Evolutionary conservation across 2,329 filamentous ascomycete genomes (phyloP), one percentile per base, ranked within the genome.

Genomic region (Endoconidiophora polonica): DNA sequence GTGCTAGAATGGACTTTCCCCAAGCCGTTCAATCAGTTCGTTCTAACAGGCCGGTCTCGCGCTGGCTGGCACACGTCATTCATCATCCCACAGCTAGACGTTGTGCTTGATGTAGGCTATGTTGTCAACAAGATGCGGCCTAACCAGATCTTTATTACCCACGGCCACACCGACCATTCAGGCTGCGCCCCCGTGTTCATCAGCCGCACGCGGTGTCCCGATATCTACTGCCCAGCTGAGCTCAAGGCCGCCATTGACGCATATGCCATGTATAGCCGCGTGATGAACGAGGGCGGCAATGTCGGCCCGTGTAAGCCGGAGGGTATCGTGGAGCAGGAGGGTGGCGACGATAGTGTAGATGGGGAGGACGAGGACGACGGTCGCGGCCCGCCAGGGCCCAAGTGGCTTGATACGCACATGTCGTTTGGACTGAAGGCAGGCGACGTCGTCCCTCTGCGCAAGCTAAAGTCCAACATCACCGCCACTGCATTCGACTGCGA

Each of bases 1-100:
- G 58, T 70, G 18, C 61, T 72, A 0, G 66, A 70, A 52, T 70
- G 67, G 66, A 59, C 58, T 9, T 67, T 71, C 52, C 68, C 69
- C 5, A 63, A 62, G 29, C 68, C 68, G 0, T 61, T 66, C 54
- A 59, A 61, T 46, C 63, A 68, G 44, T 62, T 62, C 49, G 60
- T 67, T 3, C 61, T 72, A 7, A 69, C 68, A 1, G 69, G 69
- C 48, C 63, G 64, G 23, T 72, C 69, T 5, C 66, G 69, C 12
- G 69, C 69, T 5, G 69, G 69, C 12, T 72, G 69, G 69, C 68
- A 72, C 58, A 72, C 69, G 2, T 71, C 68, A 4, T 72, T 72
- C 52, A 59, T 72, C 43, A 65, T 72, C 46, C 69, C 69, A 1
- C 66, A 70, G 54, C 66, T 72, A 46, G 68, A 71, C 52, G 61